Evolutionary conservation across 2,329 filamentous ascomycete species (phyloP).

Genomic region (Cyphellophora attinorum): DNA sequence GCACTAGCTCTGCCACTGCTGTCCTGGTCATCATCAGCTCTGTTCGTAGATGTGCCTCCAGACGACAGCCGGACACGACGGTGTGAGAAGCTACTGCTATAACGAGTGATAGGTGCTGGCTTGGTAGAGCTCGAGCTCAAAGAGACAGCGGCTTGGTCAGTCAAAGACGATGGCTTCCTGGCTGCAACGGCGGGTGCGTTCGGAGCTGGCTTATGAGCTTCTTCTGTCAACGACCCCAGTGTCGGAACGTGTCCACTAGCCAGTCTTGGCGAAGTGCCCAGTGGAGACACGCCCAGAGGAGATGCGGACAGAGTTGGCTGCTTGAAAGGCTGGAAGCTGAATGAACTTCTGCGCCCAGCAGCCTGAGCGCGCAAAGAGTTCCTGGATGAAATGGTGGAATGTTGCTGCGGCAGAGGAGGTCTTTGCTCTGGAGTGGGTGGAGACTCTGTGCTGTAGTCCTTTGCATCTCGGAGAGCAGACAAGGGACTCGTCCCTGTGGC

Average conservation of each 20-base stretch:
- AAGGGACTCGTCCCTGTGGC: slow-evolving; percentile 75
- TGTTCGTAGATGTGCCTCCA: slow-evolving; percentile 51
- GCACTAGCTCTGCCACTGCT: slow-evolving; percentile 51
- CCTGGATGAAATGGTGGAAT: slow-evolving; percentile 28
- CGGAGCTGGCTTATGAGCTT: slow-evolving; percentile 28
- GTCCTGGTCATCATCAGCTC: slow-evolving; percentile 38
- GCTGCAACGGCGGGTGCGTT: slow-evolving; percentile 25
- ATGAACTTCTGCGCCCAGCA: slow-evolving; percentile 61
- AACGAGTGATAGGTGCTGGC: slow-evolving; percentile 67
- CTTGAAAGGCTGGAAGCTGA: slow-evolving; percentile 94
- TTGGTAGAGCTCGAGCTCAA: slow-evolving; percentile 69
- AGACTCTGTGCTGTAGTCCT: slow-evolving; percentile 39
- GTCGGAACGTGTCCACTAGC: slow-evolving; percentile 31
- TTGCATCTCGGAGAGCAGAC: slow-evolving; percentile 66
- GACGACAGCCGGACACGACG: slow-evolving; percentile 69
- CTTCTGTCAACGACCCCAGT: slow-evolving; percentile 28
- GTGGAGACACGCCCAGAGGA: slow-evolving; percentile 47
- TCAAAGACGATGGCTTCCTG: slow-evolving; percentile 40
- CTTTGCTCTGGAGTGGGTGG: slow-evolving; percentile 40
- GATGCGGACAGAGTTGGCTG: slow-evolving; percentile 89
- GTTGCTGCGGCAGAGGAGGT: slow-evolving; percentile 32
- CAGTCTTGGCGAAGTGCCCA: slow-evolving; percentile 44
- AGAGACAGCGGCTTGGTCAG: slow-evolving; percentile 53
- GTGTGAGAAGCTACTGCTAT: slow-evolving; percentile 90
- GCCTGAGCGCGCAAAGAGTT: slow-evolving; percentile 38